Base-by-base conservation (phyloP, 257 asterid species). In the Jacaranda copaia region DNA sequence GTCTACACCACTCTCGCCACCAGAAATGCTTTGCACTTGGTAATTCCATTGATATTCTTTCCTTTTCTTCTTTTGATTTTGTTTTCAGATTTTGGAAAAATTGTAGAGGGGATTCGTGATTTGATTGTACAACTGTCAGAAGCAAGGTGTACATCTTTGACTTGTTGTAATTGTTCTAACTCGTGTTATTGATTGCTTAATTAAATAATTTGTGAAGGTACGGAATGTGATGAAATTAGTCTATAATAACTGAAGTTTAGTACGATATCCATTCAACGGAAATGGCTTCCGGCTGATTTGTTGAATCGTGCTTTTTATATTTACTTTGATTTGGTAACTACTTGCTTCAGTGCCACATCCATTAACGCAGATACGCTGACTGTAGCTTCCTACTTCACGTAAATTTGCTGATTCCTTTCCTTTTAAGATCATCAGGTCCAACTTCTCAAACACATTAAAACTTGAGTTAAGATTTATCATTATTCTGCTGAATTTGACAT, bases 1-100 rank as follows among this genome's bases (percentile, higher is more conserved):
- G 98, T 95, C 52, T 91, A 95, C 81, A 95, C 99, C 62, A 84
- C 97, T 79, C 97, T 95, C 80, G 98, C 99, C 85, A 95, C 98
- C 72, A 88, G 92, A 88, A 95, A 95, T 82, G 99, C 99, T 81
- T 76, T 95, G 75, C 99, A 95, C 86, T 83, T 95, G 97, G 99
- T 94, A 80, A 82, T 39, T 40, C 43, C 16, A 38, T 14, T 63
- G 1, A 36, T 58, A n/a, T 10, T 61, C 19, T 35, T 13, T 14
- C 46, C 11, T 36, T 51, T 5, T 39, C 16, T 55, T 42, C 5
- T 20, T 49, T 12, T 39, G 20, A 42, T 61, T 73, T 64, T 8
- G 73, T 45, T 8, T 77, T 36, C 43, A 43, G 43, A 20, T 59
- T 68, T 49, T 42, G 69, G 42, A 12, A 15, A 15, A 56, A 20